phyloP scores from a whole-genome alignment of 192 early-diverging fungal genomes.

The Backusella tarrabulga region DNA sequence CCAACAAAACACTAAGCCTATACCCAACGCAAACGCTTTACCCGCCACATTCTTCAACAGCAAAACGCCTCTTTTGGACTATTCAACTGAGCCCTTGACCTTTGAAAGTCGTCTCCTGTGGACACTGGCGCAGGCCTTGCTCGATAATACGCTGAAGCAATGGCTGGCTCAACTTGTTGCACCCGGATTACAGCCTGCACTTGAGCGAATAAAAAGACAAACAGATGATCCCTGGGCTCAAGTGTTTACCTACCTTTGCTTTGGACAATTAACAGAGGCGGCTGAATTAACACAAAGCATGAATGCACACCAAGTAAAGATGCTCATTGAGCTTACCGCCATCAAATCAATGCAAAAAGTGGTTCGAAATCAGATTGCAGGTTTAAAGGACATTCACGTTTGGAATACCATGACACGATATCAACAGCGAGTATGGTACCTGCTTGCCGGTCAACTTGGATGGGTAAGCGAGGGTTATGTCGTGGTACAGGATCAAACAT shows the following conservation, averaged over 20 bases:
- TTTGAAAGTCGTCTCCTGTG: not conserved
- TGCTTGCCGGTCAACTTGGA: not conserved
- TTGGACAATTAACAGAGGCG: not conserved
- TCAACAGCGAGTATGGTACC: not conserved
- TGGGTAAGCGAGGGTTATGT: not conserved
- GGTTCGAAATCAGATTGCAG: not conserved
- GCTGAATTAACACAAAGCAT: not conserved
- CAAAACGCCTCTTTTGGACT: not conserved
- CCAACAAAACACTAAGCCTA: not conserved
- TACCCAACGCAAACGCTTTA: not conserved
- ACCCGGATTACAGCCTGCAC: not conserved
- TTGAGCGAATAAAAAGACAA: not conserved
- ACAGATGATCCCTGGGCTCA: not conserved
- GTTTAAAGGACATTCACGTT: not conserved
- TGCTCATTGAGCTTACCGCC: not conserved
- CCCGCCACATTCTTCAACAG: not conserved
- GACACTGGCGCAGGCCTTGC: not conserved
- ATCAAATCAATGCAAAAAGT: not conserved
- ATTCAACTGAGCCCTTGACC: not conserved
- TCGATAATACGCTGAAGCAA: not conserved
- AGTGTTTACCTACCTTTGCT: not conserved
- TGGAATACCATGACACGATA: not conserved
- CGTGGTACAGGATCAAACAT: not conserved
- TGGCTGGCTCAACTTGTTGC: not conserved
- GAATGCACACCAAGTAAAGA: not conserved